phyloP scores from a whole-genome alignment of 805 yeast genomes.

The Wickerhamiella lipophila region DNA sequence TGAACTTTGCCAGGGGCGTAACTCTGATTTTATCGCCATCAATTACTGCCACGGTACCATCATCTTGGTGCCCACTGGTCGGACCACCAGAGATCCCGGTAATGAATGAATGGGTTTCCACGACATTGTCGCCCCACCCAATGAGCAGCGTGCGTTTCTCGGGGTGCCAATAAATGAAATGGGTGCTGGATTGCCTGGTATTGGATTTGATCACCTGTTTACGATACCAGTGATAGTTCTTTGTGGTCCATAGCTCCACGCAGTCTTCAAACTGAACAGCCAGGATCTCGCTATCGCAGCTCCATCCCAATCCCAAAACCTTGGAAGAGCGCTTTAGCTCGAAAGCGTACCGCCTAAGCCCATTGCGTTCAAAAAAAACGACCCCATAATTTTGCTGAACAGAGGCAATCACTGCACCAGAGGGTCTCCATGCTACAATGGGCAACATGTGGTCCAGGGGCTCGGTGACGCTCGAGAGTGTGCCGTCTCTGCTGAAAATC shows the following conservation, averaged over 20 bases:
- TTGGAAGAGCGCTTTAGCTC: constrained; percentile 38
- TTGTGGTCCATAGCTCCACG: constrained; percentile 81
- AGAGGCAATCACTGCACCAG: constrained; percentile 75
- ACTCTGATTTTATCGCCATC: constrained; percentile 62
- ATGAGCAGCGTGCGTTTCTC: constrained; percentile 67
- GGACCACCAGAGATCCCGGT: constrained; percentile 64
- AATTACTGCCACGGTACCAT: constrained; percentile 66
- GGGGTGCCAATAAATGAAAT: constrained; percentile 58
- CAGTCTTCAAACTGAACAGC: constrained; percentile 50
- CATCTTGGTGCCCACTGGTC: constrained; percentile 49
- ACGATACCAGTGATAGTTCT: constrained; percentile 91
- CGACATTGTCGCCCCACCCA: constrained; percentile 12
- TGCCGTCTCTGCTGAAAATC: constrained; percentile 66
- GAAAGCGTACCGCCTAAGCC: constrained; percentile 82
- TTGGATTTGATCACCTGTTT: constrained; percentile 51
- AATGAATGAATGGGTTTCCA: constrained; percentile 35
- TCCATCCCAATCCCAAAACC: constrained; percentile 57
- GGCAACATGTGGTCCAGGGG: constrained; percentile 76
- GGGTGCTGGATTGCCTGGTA: neutral
- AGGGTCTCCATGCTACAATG: constrained; percentile 75
- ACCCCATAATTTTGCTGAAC: constrained; percentile 40
- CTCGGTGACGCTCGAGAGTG: constrained; percentile 69
- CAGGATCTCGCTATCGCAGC: constrained; percentile 62
- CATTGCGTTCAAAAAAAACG: constrained; percentile 85
- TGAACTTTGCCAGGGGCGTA: constrained; percentile 75